phyloP scores from a whole-genome alignment of 495 filamentous ascomycete species.

The Podospora sp. region DNA sequence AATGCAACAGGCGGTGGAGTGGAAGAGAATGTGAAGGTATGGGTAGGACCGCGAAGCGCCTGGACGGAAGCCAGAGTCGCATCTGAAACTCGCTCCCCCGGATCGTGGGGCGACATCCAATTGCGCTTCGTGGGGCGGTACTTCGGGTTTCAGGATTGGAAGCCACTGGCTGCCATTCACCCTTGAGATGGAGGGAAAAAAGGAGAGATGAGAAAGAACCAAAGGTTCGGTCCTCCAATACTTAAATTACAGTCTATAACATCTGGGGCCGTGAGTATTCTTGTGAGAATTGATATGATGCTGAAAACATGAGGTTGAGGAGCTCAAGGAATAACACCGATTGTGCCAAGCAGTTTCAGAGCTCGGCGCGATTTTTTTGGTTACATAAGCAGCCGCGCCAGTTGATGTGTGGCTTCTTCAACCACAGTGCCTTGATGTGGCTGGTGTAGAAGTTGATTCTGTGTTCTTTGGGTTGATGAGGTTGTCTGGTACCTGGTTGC shows the following conservation, averaged over 20 bases:
- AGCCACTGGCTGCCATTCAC: not conserved
- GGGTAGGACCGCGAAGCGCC: not conserved
- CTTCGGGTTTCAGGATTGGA: constrained; percentile 8
- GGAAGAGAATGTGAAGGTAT: not conserved
- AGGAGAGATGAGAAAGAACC: not conserved
- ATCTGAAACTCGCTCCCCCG: constrained; percentile 16
- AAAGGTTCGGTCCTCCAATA: not conserved
- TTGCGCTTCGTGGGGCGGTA: not conserved
- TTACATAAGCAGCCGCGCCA: too few species aligned
- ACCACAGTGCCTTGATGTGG: too few species aligned
- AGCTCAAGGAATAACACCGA: too few species aligned
- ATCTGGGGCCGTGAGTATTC: not conserved
- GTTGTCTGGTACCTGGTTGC: too few species aligned
- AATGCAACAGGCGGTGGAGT: not conserved
- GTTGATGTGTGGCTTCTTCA: too few species aligned
- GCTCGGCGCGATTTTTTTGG: too few species aligned
- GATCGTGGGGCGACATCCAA: constrained; percentile 2
- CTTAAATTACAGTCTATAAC: not conserved
- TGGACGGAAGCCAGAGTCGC: not conserved
- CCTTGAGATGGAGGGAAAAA: not conserved
- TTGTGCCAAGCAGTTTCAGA: too few species aligned
- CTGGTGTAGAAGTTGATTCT: too few species aligned
- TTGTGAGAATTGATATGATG: not conserved
- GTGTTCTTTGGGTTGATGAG: too few species aligned
- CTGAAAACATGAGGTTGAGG: not conserved